A percentile compares a stretch with the other conserved stretches of the same genome.
Conservation (phyloP, 345 rosid genomes). For the Populus nigra region DNA sequence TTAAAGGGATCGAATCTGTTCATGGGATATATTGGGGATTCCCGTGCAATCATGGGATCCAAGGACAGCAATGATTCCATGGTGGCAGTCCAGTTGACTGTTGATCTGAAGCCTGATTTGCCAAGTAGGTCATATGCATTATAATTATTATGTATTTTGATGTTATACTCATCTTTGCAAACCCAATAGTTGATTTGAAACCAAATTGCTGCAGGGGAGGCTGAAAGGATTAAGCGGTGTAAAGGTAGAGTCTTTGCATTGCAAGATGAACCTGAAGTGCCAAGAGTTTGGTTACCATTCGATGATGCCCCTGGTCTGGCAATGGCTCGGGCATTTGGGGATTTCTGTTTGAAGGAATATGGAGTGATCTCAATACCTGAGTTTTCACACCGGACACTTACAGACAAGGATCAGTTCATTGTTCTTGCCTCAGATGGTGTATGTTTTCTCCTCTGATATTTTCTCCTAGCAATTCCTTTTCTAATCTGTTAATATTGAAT, state of each 20-base stretch:
- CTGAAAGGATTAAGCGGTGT: conserved; percentile 92
- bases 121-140: conserved; percentile 61
- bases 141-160: background rate
- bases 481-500: background rate
- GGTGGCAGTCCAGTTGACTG: conserved; percentile 88
- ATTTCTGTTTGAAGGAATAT: conserved; percentile 96
- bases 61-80: conserved; percentile 70
- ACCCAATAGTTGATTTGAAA: conserved; percentile 6
- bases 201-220: conserved; percentile 59
- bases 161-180: conserved; percentile 3
- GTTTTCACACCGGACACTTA: conserved; percentile 77
- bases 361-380: conserved; percentile 96
- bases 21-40: conserved; percentile 97
- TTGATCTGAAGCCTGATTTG: conserved; percentile 96
- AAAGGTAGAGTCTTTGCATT: conserved; percentile 96
- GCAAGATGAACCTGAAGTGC: conserved; percentile 99
- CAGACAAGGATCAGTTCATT: conserved; percentile 88
- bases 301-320: conserved; percentile 99
- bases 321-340: conserved; percentile 99
- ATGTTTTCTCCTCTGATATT: conserved; percentile 16
- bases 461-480: background rate
- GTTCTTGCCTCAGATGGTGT: conserved; percentile 99
- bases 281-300: conserved; percentile 96
- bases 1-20: conserved; percentile 79
- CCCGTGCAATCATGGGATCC: conserved; percentile 94